Percentiles rank a stretch among this genome's conserved stretches.
These are phyloP conservation scores for Yamadazyma sp. DNA, from an alignment of 1,139 yeast species.

Conservation along the genomic window DNA sequence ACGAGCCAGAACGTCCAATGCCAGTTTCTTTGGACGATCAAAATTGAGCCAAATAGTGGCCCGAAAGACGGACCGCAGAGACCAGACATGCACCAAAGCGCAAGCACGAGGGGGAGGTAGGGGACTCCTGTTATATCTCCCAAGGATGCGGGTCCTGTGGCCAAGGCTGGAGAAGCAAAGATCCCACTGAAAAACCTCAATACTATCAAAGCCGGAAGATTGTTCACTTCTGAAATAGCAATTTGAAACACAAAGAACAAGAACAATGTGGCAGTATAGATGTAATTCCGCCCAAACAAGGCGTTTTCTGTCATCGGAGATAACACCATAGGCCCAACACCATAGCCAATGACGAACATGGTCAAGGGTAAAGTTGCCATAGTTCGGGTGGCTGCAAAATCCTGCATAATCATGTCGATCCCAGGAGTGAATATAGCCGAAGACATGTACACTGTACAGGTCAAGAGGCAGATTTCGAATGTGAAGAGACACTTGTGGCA, in stretches of 20 bases:
- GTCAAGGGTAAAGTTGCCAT: constrained; percentile 45
- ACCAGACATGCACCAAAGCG: constrained; percentile 30
- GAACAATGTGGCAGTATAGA: constrained; percentile 32
- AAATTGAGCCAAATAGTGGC: constrained; percentile 30
- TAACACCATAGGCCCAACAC: constrained; percentile 54
- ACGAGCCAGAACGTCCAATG: constrained; percentile 49
- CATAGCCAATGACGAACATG: constrained; percentile 51
- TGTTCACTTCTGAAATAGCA: constrained; percentile 29
- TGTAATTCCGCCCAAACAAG: constrained; percentile 52
- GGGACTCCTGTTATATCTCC: constrained; percentile 27
- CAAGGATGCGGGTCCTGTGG: constrained; percentile 39
- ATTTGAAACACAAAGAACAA: constrained; percentile 34
- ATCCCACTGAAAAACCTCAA: constrained; percentile 35
- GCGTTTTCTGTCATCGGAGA: constrained; percentile 54
- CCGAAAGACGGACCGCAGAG: constrained; percentile 34
- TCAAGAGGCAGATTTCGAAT: constrained; percentile 22
- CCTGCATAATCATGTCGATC: constrained; percentile 33
- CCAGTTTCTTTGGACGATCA: constrained; percentile 32
- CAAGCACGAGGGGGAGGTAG: constrained; percentile 27
- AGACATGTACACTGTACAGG: constrained; percentile 27
- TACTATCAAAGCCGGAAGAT: constrained; percentile 31
- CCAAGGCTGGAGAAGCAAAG: constrained; percentile 37
- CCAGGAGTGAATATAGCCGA: constrained; percentile 33
- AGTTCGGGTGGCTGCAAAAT: constrained; percentile 40
- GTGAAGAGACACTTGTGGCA: constrained; percentile 20